A percentile compares a stretch with the other conserved stretches of the same genome.
Evolutionary conservation across 2,329 filamentous ascomycete genomes (phyloP).

Genomic region (Gyromitra esculenta): DNA sequence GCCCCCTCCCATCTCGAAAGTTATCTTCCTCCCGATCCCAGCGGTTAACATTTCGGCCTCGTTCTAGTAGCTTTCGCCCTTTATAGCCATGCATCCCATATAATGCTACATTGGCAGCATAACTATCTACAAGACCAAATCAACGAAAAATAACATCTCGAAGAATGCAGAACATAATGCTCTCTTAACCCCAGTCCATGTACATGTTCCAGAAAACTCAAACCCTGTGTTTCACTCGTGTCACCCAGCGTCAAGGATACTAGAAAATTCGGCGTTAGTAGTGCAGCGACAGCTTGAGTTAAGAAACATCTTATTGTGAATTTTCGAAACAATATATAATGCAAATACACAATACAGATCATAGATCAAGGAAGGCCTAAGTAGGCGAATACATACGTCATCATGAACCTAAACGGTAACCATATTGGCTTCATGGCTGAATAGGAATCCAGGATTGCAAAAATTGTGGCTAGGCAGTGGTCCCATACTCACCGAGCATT

Average conservation of each 20-base stretch:
- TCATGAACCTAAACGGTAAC: constrained; percentile 71
- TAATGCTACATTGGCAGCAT: constrained; percentile 14
- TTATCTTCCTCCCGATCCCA: constrained; percentile 16
- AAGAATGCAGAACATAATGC: constrained; percentile 59
- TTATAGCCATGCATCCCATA: constrained; percentile 11
- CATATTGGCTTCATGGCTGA: constrained; percentile 73
- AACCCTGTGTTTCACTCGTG: constrained; percentile 67
- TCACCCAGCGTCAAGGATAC: constrained; percentile 69
- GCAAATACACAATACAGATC: constrained; percentile 18
- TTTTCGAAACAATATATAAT: constrained; percentile 20
- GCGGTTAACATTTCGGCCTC: too few relatives aligned
- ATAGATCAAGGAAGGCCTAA: constrained; percentile 67
- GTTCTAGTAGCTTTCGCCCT: not conserved
- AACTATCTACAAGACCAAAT: not conserved
- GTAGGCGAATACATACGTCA: constrained; percentile 73
- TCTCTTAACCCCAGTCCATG: constrained; percentile 65
- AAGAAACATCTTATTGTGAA: constrained; percentile 71
- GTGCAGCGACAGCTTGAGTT: constrained; percentile 72
- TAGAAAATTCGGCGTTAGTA: constrained; percentile 71
- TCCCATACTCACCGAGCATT: constrained; percentile 72
- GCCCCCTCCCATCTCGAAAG: not conserved
- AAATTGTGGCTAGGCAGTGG: constrained; percentile 68
- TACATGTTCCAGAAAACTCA: constrained; percentile 67
- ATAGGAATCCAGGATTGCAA: constrained; percentile 69
- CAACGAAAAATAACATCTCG: not conserved